Conservation (phyloP, 768 basidiomycete genomes). For the Obba rivulosa region DNA sequence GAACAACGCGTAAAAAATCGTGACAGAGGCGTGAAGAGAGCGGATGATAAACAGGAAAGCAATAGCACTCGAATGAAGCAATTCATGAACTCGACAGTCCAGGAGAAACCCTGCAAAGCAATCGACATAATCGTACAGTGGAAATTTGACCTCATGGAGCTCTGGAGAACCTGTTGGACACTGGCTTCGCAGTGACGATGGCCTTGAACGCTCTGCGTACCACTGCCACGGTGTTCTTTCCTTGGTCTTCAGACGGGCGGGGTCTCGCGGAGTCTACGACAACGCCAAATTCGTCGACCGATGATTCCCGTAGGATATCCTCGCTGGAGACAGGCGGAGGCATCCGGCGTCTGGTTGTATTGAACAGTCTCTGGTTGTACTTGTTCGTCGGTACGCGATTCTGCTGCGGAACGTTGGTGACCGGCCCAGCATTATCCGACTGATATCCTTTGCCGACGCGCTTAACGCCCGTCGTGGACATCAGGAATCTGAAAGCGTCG, state of each 20-base stretch:
- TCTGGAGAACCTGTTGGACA: slow-evolving; percentile 4
- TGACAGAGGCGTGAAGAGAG: slow-evolving; percentile 15
- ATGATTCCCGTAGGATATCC: slow-evolving; percentile 42
- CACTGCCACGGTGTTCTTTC: slow-evolving; percentile 44
- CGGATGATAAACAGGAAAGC: slow-evolving; percentile 10
- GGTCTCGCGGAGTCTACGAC: slow-evolving; percentile 21
- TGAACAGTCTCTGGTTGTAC: slow-evolving; percentile 41
- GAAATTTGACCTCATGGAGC: slow-evolving; percentile 7
- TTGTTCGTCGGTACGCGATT: slow-evolving; percentile 19
- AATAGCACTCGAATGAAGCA: slow-evolving; percentile 12
- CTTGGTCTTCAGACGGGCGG: slow-evolving; percentile 37
- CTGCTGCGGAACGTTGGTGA: slow-evolving; percentile 28
- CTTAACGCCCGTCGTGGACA: slow-evolving; percentile 78
- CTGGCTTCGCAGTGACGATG: slow-evolving; percentile 57
- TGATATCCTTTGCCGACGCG: slow-evolving; percentile 79
- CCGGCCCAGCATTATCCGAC: slow-evolving; percentile 50
- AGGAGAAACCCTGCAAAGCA: neutral
- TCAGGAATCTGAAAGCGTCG: slow-evolving; percentile 42
- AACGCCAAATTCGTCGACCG: slow-evolving; percentile 64
- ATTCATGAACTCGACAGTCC: neutral
- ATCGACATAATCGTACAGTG: slow-evolving; percentile 4
- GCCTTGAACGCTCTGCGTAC: slow-evolving; percentile 73
- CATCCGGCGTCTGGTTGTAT: slow-evolving; percentile 47
- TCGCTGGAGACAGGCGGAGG: slow-evolving; percentile 71
- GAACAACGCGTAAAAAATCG: slow-evolving; percentile 14